Conservation (phyloP, 2,329 filamentous ascomycete species). For the Aspergillus candidus region DNA sequence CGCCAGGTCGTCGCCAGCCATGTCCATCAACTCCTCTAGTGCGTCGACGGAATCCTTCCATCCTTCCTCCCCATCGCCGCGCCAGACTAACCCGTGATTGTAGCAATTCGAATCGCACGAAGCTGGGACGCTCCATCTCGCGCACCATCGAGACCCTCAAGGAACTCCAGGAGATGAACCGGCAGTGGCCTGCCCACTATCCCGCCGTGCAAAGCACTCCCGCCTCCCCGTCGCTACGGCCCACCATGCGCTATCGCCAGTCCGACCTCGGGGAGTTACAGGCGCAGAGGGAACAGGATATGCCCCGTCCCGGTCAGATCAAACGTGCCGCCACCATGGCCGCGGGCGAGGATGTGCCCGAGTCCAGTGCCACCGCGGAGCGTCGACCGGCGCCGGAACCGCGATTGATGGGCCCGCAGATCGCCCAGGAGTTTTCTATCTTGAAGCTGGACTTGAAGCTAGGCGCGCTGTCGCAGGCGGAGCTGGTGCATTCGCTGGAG, state of each 20-base stretch:
- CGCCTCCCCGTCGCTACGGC: constrained; percentile 27
- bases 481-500: constrained; percentile 89
- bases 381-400: constrained; percentile 61
- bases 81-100: constrained; percentile 3
- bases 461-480: constrained; percentile 75
- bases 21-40: constrained; percentile 86
- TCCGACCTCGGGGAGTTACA: constrained; percentile 27
- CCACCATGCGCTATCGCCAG: constrained; percentile 31
- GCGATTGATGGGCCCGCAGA: constrained; percentile 80
- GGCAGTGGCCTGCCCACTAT: constrained; percentile 90
- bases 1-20: constrained; percentile 68
- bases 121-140: constrained; percentile 81
- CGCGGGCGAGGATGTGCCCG: constrained; percentile 54
- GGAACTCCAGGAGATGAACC: constrained; percentile 80
- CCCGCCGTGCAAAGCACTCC: constrained; percentile 53
- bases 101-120: constrained; percentile 77
- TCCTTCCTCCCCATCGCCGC: no score
- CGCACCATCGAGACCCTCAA: constrained; percentile 78
- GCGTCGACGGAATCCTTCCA: constrained; percentile 15
- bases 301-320: constrained; percentile 48
- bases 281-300: constrained; percentile 18
- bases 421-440: constrained; percentile 92
- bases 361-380: constrained; percentile 69
- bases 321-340: constrained; percentile 68
- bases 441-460: constrained; percentile 92